Percentiles rank a stretch among this genome's conserved stretches.
phyloP scores from a whole-genome alignment of 768 basidiomycete species.

The Tulasnella sp. region DNA sequence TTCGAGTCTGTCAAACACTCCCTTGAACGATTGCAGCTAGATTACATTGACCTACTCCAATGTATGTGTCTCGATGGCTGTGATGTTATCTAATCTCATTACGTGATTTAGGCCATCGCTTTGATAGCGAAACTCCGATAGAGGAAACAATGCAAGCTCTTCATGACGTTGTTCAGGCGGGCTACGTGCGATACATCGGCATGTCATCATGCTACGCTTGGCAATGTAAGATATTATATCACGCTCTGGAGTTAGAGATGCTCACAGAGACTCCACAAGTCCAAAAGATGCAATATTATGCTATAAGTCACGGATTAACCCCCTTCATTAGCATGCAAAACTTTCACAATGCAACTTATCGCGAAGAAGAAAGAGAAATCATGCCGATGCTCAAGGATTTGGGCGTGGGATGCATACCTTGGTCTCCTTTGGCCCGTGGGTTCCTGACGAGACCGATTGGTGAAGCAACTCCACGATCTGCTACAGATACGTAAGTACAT shows the following conservation, averaged over 20 bases:
- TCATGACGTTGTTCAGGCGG: slow-evolving; percentile 26
- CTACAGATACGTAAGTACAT: slow-evolving; percentile 2
- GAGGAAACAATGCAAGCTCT: slow-evolving; percentile 39
- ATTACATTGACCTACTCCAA: slow-evolving; percentile 36
- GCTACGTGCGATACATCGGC: slow-evolving; percentile 37
- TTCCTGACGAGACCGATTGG: slow-evolving; percentile 3
- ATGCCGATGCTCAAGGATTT: slow-evolving; percentile 6
- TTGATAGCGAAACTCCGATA: slow-evolving; percentile 33
- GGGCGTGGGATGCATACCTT: slow-evolving; percentile 12
- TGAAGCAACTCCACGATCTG: background rate
- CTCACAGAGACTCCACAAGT: slow-evolving; percentile 13
- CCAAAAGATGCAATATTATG: slow-evolving; percentile 15
- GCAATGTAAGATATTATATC: slow-evolving; percentile 14
- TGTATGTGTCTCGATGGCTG: slow-evolving; percentile 22
- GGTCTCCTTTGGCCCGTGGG: slow-evolving; percentile 8
- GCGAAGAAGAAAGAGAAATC: slow-evolving; percentile 15
- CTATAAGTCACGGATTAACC: background rate
- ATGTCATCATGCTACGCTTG: slow-evolving; percentile 26
- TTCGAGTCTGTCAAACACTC: slow-evolving; percentile 34
- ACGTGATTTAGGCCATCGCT: slow-evolving; percentile 22
- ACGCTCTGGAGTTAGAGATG: slow-evolving; percentile 14
- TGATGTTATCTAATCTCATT: slow-evolving; percentile 3
- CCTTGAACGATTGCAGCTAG: slow-evolving; percentile 32
- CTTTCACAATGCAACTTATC: slow-evolving; percentile 6
- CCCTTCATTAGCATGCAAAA: slow-evolving; percentile 13